phyloP scores from a whole-genome alignment of 1,284 basidiomycete species.

The Pascua sp. region DNA sequence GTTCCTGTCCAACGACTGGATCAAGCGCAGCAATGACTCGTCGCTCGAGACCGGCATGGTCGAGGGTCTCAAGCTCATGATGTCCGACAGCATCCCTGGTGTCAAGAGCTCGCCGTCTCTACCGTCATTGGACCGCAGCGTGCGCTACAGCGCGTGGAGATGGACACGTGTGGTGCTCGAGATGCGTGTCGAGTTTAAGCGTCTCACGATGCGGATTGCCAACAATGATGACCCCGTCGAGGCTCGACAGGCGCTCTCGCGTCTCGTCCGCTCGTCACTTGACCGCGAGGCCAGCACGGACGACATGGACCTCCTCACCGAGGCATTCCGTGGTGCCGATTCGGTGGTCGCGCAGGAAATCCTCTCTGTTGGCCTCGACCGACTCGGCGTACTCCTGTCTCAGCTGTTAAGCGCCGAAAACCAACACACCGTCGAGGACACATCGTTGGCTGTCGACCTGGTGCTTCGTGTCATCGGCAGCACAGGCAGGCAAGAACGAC shows the following conservation, averaged over 20 bases:
- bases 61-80: constrained; percentile 44
- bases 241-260: constrained; percentile 32
- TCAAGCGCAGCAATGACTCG: constrained; percentile 29
- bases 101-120: constrained; percentile 14
- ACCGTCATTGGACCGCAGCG: constrained; percentile 26
- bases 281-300: constrained; percentile 38
- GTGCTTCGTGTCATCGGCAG: constrained; percentile 38
- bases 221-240: constrained; percentile 34
- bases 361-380: constrained; percentile 37
- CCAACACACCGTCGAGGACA: constrained; percentile 25
- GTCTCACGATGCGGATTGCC: constrained; percentile 36
- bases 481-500: constrained; percentile 14
- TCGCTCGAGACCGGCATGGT: constrained; percentile 43
- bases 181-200: constrained; percentile 47
- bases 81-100: constrained; percentile 38
- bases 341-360: constrained; percentile 40
- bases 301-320: constrained; percentile 44
- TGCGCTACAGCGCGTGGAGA: constrained; percentile 41
- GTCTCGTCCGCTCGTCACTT: constrained; percentile 33
- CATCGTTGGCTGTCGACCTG: constrained; percentile 30
- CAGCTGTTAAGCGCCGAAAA: constrained; percentile 37
- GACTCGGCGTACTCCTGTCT: constrained; percentile 30
- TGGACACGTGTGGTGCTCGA: constrained; percentile 46
- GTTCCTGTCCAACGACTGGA: constrained; percentile 45
- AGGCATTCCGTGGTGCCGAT: constrained; percentile 45